Base-by-base conservation (phyloP, 2,329 filamentous ascomycete genomes). In the Fonsecaea erecta region DNA sequence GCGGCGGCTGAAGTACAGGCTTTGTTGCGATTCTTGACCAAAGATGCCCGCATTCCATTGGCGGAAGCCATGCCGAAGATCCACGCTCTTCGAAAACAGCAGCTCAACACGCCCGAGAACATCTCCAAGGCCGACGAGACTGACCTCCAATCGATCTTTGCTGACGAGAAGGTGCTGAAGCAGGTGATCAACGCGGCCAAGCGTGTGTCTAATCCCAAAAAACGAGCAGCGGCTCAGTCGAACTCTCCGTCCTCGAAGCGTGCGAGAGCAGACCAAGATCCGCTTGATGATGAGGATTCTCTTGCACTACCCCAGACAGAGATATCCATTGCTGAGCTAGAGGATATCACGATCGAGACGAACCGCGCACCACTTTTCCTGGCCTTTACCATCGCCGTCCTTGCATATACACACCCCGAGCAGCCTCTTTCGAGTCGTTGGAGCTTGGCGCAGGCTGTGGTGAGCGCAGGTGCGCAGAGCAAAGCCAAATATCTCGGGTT, bases 371-470 rank as follows among this genome's bases (percentile, higher is more conserved):
- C 93, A 0, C 79, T 96, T 1, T 87, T 96, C 1, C 82, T 96
- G 4, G 92, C 92, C 0, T 96, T 96, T 76, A 88, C 90, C 0
- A 85, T 92, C 14, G 85, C 87, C 65, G 75, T 94, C 55, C 75
- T 96, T 53, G 88, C 90, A 52, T 88, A 90, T 74, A 96, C 91
- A 0, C 94, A 93, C 89, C 90, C 92, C 0, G 88, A 91, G 70
- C 93, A 97, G 74, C 92, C 92, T 2, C 82, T 89, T 2, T 95
- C 91, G n/a, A 94, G 91, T 74, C 84, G 91, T 53, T 79, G 96
- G 21, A 96, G 92, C 74, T 80, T 97, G 21, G 91, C 89, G 0
- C 92, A 96, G 76, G 92, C 91, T 0, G 88, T 95, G 1, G 90
- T 96, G 16, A 93, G 91, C 74, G 87, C 88, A 30, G 95, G 94